phyloP scores from a whole-genome alignment of 129 eudicot species.

The Artemisia argyi region DNA sequence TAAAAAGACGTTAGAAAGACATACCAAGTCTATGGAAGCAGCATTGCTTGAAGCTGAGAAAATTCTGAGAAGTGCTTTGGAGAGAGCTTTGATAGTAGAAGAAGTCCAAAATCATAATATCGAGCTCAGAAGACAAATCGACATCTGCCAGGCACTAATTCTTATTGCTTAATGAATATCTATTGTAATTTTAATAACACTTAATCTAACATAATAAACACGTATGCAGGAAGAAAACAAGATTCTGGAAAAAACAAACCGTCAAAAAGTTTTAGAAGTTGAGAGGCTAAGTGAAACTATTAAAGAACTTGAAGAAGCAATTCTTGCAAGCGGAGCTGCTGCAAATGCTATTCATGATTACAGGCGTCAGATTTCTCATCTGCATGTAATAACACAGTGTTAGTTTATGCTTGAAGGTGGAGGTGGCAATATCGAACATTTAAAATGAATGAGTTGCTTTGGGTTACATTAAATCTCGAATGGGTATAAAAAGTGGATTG shows the following conservation, averaged over 20 bases:
- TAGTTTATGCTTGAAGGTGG: background rate
- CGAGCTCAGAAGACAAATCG: conserved; percentile 81
- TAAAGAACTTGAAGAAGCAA: conserved; percentile 88
- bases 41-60: conserved; percentile 89
- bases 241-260: conserved; percentile 78
- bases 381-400: conserved; percentile 45
- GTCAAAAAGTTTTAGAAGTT: conserved; percentile 86
- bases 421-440: background rate
- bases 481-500: too few species aligned
- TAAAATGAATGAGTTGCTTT: background rate
- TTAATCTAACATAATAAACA: background rate
- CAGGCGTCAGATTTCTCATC: conserved; percentile 64
- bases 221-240: conserved; percentile 77
- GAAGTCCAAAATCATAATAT: conserved; percentile 87
- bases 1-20: conserved; percentile 79
- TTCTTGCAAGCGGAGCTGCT: conserved; percentile 87
- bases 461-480: background rate
- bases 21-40: conserved; percentile 77
- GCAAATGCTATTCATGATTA: conserved; percentile 77
- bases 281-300: conserved; percentile 88
- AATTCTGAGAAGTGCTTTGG: conserved; percentile 86
- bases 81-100: conserved; percentile 85
- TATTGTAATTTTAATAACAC: background rate
- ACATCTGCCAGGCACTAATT: conserved; percentile 66
- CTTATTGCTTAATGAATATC: background rate